These are phyloP conservation scores for Quercus wislizeni DNA, from an alignment of 306 rosid species.

Conservation along the genomic window DNA sequence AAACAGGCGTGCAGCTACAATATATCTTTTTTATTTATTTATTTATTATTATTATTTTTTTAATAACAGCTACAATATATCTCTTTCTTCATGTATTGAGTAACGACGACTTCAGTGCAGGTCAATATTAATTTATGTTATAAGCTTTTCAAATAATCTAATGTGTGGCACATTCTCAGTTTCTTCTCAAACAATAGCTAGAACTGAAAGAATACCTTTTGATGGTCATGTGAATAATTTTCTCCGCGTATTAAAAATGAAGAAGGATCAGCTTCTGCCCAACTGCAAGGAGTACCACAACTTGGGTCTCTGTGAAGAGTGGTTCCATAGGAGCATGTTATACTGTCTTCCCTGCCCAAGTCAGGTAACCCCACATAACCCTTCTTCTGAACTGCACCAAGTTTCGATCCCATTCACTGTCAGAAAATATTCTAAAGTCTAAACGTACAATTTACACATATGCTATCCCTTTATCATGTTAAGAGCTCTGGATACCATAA, in stretches of 20 bases:
- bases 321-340: conserved; percentile 49
- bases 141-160: neutral
- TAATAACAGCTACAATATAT: neutral
- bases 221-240: conserved; percentile 56
- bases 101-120: neutral
- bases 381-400: conserved; percentile 69
- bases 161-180: neutral
- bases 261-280: conserved; percentile 80
- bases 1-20: neutral
- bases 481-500: conserved; percentile 1
- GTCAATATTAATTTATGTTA: neutral
- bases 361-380: conserved; percentile 67
- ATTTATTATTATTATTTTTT: too few relatives aligned
- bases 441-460: neutral
- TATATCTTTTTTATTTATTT: neutral
- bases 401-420: conserved; percentile 16
- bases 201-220: conserved; percentile 48
- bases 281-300: conserved; percentile 56
- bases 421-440: conserved; percentile 9
- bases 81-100: neutral
- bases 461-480: neutral
- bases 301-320: conserved; percentile 69
- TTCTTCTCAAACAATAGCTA: conserved; percentile 7
- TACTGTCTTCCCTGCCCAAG: conserved; percentile 40
- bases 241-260: conserved; percentile 75